Conservation (phyloP, 2,329 filamentous ascomycete species). For the Lachnellula hyalina region DNA sequence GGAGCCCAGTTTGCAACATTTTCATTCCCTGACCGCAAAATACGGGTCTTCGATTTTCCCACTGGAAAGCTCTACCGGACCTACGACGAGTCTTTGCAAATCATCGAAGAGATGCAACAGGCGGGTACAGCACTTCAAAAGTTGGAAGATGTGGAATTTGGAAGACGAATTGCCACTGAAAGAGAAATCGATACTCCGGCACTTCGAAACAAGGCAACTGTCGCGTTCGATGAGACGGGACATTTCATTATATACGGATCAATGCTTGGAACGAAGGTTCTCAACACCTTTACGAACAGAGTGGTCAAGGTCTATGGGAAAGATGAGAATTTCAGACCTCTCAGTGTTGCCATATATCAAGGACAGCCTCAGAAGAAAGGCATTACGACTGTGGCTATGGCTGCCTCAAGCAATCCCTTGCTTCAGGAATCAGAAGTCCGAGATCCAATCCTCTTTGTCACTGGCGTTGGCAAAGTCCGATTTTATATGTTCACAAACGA, state of each 20-base stretch:
- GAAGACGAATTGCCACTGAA: conserved; percentile 78
- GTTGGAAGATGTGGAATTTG: conserved; percentile 87
- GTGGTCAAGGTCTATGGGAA: conserved; percentile 86
- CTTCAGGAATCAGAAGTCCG: conserved; percentile 86
- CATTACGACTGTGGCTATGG: conserved; percentile 93
- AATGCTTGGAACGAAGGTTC: conserved; percentile 84
- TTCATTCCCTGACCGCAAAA: conserved; percentile 88
- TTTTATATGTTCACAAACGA: conserved; percentile 99
- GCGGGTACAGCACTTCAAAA: conserved; percentile 78
- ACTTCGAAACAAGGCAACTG: conserved; percentile 67
- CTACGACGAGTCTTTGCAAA: conserved; percentile 90
- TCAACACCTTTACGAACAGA: conserved; percentile 93
- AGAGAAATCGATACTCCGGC: conserved; percentile 71
- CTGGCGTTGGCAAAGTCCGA: conserved; percentile 78
- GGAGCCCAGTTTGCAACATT: conserved; percentile 82
- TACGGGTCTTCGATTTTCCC: conserved; percentile 89
- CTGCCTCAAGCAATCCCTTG: conserved; percentile 86
- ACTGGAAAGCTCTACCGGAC: conserved; percentile 83
- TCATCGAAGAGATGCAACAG: conserved; percentile 91
- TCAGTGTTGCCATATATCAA: conserved; percentile 86
- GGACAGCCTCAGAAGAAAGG: conserved; percentile 93
- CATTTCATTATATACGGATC: conserved; percentile 95
- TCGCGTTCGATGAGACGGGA: conserved; percentile 93
- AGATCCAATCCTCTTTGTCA: conserved; percentile 83
- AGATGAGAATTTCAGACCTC: conserved; percentile 79